Base-by-base conservation (phyloP, 75 land plant species). In the Pinus taeda region DNA sequence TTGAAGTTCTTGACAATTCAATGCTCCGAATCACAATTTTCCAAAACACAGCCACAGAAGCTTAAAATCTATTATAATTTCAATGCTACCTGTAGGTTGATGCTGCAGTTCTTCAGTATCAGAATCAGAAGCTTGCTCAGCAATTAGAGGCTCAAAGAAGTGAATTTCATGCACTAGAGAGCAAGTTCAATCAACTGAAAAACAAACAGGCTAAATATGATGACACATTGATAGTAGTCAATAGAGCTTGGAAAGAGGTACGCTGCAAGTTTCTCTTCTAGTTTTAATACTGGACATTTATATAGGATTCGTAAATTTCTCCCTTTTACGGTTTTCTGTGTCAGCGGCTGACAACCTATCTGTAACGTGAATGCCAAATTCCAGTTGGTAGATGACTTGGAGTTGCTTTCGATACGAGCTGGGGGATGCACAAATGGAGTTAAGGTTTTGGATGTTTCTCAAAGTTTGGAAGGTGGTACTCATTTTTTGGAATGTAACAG, bases 71-170 rank as follows among this genome's bases (percentile, higher is more conserved):
- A 26, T 0, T 0, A 26, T 26, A 26, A 26, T 6, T 65, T 69
- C n/a, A 17, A 42, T 42, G 11, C n/a, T 69, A 12, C 49, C 59
- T 82, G 63, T 75, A 97, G 99, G 85, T 90, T 75, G 92, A 97
- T 86, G 82, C 87, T 36, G 84, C 77, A 67, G 91, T 97, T 67
- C 92, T 97, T 33, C 90, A 93, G 74, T 97, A 81, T 64, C 90
- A 95, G 80, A 97, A 97, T 85, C 98, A 94, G 57, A 92, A 92
- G 85, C 90, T 97, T 73, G 74, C 73, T 61, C 95, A 95, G 75
- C 92, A 97, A 80, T 75, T 97, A 62, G 98, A 97, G 75, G 89
- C 81, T 45, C 97, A 94, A 57, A 95, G 85, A 75, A 77, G 81
- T 77, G 99, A 97, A 81, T 85, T 80, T 74, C 26, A 71, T 75